Conservation (phyloP, 2,329 filamentous ascomycete genomes). For the Talaromyces sp. region DNA sequence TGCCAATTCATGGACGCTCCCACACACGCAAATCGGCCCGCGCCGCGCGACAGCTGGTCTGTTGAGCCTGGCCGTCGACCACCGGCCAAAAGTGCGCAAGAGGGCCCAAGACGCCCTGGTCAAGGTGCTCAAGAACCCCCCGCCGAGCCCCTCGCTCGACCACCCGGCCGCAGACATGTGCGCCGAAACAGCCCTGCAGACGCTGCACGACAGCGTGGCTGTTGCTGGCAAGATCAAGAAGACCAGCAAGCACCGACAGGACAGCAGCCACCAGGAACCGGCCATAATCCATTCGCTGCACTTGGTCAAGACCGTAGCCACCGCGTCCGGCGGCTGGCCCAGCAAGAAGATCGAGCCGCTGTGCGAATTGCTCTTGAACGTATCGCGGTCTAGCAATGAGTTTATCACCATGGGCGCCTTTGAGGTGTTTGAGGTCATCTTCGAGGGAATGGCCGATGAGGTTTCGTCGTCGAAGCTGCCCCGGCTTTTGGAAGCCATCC, state of each 20-base stretch:
- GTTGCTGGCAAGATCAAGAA: conserved; percentile 65
- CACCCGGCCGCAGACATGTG: conserved; percentile 96
- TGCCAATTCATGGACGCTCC: conserved; percentile 77
- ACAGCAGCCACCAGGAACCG: conserved; percentile 67
- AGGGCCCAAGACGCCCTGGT: conserved; percentile 83
- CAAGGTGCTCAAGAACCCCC: conserved; percentile 75
- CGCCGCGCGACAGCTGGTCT: conserved; percentile 82
- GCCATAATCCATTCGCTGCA: conserved; percentile 87
- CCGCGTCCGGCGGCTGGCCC: conserved; percentile 87
- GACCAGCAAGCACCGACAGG: conserved; percentile 28
- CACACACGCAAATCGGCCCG: conserved; percentile 76
- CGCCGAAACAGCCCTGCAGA: conserved; percentile 81
- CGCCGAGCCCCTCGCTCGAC: conserved; percentile 85
- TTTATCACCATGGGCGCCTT: conserved; percentile 95
- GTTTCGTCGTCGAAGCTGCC: conserved; percentile 85
- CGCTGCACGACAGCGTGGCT: conserved; percentile 66
- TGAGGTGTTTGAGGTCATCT: conserved; percentile 96
- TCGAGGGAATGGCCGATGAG: conserved; percentile 83
- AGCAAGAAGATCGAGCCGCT: conserved; percentile 91
- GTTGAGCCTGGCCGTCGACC: conserved; percentile 77
- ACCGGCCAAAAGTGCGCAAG: conserved; percentile 88
- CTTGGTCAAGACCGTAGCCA: conserved; percentile 82
- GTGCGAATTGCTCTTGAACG: conserved; percentile 81
- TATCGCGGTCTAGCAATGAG: conserved; percentile 86
- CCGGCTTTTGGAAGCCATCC: conserved; percentile 82